Evolutionary conservation across 192 early-diverging fungal species (phyloP).

Genomic region (Backusella westeae): DNA sequence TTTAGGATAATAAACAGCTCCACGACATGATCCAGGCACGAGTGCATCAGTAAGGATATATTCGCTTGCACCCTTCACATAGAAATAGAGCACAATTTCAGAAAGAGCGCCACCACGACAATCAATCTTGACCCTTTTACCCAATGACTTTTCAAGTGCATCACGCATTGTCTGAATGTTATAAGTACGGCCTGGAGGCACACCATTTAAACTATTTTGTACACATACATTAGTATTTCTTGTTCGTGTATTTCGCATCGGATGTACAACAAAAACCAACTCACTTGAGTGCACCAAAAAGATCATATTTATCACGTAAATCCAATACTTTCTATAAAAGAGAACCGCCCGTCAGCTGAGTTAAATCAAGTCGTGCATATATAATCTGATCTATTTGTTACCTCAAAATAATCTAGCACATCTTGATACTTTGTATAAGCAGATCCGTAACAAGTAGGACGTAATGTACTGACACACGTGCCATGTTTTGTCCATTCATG

Average conservation of each 20-base stretch:
- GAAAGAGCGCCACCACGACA: constrained; percentile 36
- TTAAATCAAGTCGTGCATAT: constrained; percentile 16
- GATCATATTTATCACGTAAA: constrained; percentile 38
- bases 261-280: background rate
- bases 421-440: constrained; percentile 39
- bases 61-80: constrained; percentile 34
- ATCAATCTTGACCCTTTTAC: constrained; percentile 42
- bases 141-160: constrained; percentile 41
- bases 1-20: constrained; percentile 29
- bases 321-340: constrained; percentile 29
- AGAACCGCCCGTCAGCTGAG: constrained; percentile 23
- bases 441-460: constrained; percentile 39
- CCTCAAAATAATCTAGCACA: constrained; percentile 38
- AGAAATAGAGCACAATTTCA: constrained; percentile 46
- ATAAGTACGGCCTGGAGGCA: constrained; percentile 48
- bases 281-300: constrained; percentile 40
- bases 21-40: constrained; percentile 24
- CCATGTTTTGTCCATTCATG: constrained; percentile 55
- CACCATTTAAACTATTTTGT: constrained; percentile 33
- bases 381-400: background rate
- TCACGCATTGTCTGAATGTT: constrained; percentile 36
- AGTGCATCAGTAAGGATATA: constrained; percentile 38
- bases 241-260: background rate
- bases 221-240: background rate
- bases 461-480: constrained; percentile 43